Conservation (phyloP, 306 rosid species). For the Medicago lupulina region DNA sequence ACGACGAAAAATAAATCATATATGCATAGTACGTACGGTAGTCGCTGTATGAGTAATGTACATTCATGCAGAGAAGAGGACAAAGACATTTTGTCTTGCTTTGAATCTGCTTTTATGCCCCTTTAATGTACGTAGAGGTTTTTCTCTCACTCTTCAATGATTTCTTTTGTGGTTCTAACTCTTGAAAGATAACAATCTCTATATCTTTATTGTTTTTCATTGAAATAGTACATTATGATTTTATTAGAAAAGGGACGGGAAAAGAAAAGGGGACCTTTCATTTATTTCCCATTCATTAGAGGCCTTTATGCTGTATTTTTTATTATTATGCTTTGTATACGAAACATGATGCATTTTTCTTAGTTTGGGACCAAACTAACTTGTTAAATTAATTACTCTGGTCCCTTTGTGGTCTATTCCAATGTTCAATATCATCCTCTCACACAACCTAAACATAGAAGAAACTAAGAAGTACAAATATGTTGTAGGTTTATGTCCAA, state of each 20-base stretch:
- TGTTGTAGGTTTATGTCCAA: neutral
- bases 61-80: too few species aligned
- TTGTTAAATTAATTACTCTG: neutral
- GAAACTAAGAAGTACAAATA: neutral
- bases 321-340: neutral
- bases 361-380: neutral
- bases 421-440: neutral
- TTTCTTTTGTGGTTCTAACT: too few species aligned
- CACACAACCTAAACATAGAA: neutral
- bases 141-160: too few species aligned
- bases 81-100: too few species aligned
- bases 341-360: neutral
- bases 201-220: too few species aligned
- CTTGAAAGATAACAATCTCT: too few species aligned
- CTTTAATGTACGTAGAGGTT: too few species aligned
- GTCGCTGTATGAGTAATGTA: too few species aligned
- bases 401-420: constrained; percentile 1
- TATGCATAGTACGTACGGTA: too few species aligned
- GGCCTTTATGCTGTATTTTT: neutral
- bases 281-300: neutral
- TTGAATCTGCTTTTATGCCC: too few species aligned
- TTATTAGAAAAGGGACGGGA: neutral
- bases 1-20: too few species aligned
- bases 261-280: neutral
- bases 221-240: neutral